A percentile compares a stretch with the other conserved stretches of the same genome.
Evolutionary conservation across 805 yeast genomes (phyloP).

Genomic region (Yamadazyma akitaensis): DNA sequence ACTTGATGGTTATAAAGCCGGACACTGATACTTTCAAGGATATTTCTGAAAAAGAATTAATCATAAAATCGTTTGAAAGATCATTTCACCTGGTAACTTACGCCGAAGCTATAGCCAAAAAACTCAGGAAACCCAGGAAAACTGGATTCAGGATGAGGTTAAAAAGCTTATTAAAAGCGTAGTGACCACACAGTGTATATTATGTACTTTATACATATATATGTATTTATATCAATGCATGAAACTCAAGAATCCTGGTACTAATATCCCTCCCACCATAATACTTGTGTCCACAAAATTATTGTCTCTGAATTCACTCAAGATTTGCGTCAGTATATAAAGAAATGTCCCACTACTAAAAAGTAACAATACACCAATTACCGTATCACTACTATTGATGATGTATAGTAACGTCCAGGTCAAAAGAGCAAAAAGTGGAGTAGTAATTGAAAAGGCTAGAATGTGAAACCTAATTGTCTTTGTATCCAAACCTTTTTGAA

Average conservation of each 20-base stretch:
- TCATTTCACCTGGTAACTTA: conserved; percentile 8
- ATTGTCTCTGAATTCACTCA: conserved; percentile 5
- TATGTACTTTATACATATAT: conserved; percentile 4
- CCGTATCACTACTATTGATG: conserved; percentile 29
- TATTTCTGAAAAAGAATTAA: neutral
- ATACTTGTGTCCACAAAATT: conserved; percentile 12
- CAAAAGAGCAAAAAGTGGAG: conserved; percentile 57
- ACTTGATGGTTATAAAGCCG: conserved; percentile 3
- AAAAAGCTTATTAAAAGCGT: neutral
- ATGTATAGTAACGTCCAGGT: conserved; percentile 42
- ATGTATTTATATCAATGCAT: conserved; percentile 18
- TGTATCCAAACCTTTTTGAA: conserved; percentile 33
- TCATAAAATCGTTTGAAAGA: neutral
- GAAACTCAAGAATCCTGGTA: conserved; percentile 26
- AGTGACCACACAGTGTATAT: neutral
- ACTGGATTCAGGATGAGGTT: neutral
- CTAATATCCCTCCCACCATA: conserved; percentile 22
- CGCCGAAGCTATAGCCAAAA: conserved; percentile 10
- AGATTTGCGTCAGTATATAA: conserved; percentile 64
- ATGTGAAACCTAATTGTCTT: conserved; percentile 44
- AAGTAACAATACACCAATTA: conserved; percentile 54
- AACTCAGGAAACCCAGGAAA: neutral
- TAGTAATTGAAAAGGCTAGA: conserved; percentile 51
- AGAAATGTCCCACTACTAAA: conserved; percentile 73
- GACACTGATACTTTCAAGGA: neutral